phyloP scores from a whole-genome alignment of 2,329 filamentous ascomycete species.

The Rugonectria rugulosa region DNA sequence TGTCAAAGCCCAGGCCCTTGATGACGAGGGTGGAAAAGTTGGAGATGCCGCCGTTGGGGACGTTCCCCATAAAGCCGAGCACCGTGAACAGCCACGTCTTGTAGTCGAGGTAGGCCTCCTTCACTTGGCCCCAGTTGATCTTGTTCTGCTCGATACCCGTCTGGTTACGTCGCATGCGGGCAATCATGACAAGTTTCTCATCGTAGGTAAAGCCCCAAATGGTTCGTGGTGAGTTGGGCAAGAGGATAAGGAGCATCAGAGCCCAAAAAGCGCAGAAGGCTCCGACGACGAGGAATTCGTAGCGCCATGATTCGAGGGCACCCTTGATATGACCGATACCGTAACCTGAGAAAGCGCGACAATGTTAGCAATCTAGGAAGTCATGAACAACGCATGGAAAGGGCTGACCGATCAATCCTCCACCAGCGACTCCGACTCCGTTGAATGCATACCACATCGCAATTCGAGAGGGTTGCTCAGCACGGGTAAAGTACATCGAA shows the following conservation, averaged over 20 bases:
- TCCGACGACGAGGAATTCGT: slow-evolving; percentile 71
- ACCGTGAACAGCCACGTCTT: slow-evolving; percentile 67
- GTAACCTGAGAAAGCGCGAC: slow-evolving; percentile 48
- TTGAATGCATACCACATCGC: slow-evolving; percentile 67
- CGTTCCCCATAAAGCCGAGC: slow-evolving; percentile 60
- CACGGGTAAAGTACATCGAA: slow-evolving; percentile 69
- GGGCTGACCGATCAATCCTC: slow-evolving; percentile 54
- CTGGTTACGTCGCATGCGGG: slow-evolving; percentile 63
- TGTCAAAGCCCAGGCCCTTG: slow-evolving; percentile 61
- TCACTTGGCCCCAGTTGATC: slow-evolving; percentile 62
- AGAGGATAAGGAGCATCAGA: slow-evolving; percentile 61
- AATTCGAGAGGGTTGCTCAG: slow-evolving; percentile 68
- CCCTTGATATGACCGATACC: slow-evolving; percentile 68
- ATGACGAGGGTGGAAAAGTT: slow-evolving; percentile 70
- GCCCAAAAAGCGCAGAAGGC: slow-evolving; percentile 67
- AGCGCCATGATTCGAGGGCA: slow-evolving; percentile 67
- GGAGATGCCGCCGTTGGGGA: slow-evolving; percentile 65
- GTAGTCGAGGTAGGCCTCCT: slow-evolving; percentile 63
- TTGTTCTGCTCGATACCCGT: slow-evolving; percentile 65
- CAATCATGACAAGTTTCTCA: slow-evolving; percentile 63
- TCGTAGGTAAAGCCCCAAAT: slow-evolving; percentile 58
- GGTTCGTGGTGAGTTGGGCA: slow-evolving; percentile 65
- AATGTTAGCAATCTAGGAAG: not conserved
- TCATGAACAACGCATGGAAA: not conserved
- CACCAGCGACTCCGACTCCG: slow-evolving; percentile 65